phyloP scores from a whole-genome alignment of 441 rosid species.

The Aleurites moluccanus region DNA sequence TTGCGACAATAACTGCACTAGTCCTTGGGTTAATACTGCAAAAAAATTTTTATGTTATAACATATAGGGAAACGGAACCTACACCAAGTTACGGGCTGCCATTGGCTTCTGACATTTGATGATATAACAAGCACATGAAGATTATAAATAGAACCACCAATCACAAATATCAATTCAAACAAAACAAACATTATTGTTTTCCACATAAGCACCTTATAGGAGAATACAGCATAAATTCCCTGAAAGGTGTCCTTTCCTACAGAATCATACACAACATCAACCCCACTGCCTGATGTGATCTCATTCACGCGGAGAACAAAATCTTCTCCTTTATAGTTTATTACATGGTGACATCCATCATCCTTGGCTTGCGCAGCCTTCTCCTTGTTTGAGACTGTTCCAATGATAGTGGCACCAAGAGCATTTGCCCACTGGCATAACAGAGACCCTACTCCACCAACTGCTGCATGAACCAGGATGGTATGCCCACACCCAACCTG shows the following conservation, averaged over 20 bases:
- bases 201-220: neutral
- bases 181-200: neutral
- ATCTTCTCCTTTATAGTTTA: constrained; percentile 71
- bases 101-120: neutral
- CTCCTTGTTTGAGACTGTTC: constrained; percentile 78
- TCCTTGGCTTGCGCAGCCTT: constrained; percentile 90
- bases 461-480: constrained; percentile 86
- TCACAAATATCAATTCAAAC: constrained; percentile 2
- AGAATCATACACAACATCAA: constrained; percentile 85
- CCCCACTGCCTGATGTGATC: constrained; percentile 78
- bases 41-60: neutral
- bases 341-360: constrained; percentile 87
- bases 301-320: constrained; percentile 72
- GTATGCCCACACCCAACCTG: constrained; percentile 81
- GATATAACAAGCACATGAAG: constrained; percentile 3
- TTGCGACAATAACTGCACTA: neutral
- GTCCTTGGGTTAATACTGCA: neutral
- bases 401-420: constrained; percentile 84
- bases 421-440: constrained; percentile 95
- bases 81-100: neutral
- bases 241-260: constrained; percentile 88
- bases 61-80: neutral
- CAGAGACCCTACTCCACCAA: constrained; percentile 91
- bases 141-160: neutral
- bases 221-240: constrained; percentile 38